Evolutionary conservation across 169 alveolate genomes (phyloP).

Genomic region (Amoebophrya sp.): DNA sequence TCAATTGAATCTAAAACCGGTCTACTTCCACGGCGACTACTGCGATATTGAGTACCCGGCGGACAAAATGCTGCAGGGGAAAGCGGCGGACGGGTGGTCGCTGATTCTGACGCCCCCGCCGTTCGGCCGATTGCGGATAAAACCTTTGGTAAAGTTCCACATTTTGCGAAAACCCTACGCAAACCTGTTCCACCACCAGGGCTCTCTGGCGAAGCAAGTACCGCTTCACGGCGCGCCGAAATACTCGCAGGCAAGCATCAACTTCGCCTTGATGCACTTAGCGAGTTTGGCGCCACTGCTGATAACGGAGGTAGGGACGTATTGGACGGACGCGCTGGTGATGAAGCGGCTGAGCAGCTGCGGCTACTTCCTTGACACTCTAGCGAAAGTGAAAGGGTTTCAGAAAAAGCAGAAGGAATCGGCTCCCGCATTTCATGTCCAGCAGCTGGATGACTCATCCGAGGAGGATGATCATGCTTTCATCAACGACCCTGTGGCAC

Average conservation of each 20-base stretch:
- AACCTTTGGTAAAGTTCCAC: not conserved
- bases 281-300: not conserved
- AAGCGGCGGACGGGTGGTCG: not conserved
- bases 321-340: not conserved
- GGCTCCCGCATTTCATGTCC: not conserved
- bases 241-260: not conserved
- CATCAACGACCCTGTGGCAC: too few species aligned
- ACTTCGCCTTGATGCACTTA: not conserved
- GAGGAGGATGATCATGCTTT: not conserved
- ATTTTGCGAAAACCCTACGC: not conserved
- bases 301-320: not conserved
- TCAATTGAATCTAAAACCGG: too few species aligned
- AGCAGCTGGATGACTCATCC: not conserved
- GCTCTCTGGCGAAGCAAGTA: not conserved
- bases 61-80: not conserved
- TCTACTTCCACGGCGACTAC: not conserved
- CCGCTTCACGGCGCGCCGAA: not conserved
- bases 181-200: not conserved
- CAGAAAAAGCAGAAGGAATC: not conserved
- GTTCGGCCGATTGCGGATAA: not conserved
- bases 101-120: not conserved
- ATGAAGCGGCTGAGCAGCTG: not conserved
- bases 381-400: not conserved
- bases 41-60: not conserved
- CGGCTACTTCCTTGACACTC: not conserved